Evolutionary conservation across 345 rosid genomes (phyloP).

Genomic region (Schrenkiella parvula): DNA sequence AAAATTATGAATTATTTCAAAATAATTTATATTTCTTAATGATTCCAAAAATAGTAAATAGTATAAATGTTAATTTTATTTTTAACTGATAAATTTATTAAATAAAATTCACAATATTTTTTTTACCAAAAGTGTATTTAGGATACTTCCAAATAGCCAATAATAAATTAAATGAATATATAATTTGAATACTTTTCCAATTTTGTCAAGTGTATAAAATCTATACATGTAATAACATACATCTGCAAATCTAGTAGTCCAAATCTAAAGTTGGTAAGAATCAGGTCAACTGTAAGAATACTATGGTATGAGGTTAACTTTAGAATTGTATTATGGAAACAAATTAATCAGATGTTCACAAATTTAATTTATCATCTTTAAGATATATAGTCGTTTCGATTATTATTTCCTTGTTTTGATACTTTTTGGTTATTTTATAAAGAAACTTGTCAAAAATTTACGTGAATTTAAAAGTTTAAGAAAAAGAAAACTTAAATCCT

Average conservation of each 20-base stretch:
- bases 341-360: neutral
- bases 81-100: neutral
- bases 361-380: neutral
- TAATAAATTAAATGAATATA: neutral
- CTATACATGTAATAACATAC: neutral
- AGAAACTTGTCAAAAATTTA: neutral
- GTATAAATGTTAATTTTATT: neutral
- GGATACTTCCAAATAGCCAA: neutral
- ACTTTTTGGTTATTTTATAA: neutral
- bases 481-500: neutral
- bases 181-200: neutral
- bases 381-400: neutral
- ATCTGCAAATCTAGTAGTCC: neutral
- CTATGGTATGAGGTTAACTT: neutral
- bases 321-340: neutral
- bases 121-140: neutral
- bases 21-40: too few species aligned
- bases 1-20: too few species aligned
- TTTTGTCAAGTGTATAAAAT: neutral
- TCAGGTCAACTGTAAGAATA: neutral
- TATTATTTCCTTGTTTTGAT: neutral
- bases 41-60: neutral
- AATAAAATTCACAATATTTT: neutral
- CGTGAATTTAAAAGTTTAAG: neutral
- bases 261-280: neutral